Evolutionary conservation across 1,284 basidiomycete genomes (phyloP).

Genomic region (Pseudozyma pruni): DNA sequence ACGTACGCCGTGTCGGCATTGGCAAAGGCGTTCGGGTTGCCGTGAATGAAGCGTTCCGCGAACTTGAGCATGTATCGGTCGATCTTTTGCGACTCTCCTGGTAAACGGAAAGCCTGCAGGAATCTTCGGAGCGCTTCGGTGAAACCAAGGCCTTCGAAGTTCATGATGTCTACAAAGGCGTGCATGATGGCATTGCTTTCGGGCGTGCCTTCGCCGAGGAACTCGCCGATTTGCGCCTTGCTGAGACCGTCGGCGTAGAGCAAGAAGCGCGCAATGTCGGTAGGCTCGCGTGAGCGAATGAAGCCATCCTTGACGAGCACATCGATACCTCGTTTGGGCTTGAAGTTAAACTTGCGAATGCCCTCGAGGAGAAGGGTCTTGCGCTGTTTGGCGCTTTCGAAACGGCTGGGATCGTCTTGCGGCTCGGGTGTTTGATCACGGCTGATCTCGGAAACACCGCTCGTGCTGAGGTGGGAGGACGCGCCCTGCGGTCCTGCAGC

Average conservation of each 20-base stretch:
- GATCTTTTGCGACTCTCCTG: slow-evolving; percentile 68
- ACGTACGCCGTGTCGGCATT: slow-evolving; percentile 68
- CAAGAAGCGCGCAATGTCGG: slow-evolving; percentile 87
- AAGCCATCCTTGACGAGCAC: slow-evolving; percentile 90
- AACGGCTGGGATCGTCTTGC: slow-evolving; percentile 86
- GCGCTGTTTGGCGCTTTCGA: slow-evolving; percentile 95
- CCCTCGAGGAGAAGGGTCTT: slow-evolving; percentile 96
- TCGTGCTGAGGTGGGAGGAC: slow-evolving; percentile 9
- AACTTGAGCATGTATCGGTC: slow-evolving; percentile 68
- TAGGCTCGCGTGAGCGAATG: slow-evolving; percentile 79
- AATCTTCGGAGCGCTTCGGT: slow-evolving; percentile 64
- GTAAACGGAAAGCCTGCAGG: slow-evolving; percentile 66
- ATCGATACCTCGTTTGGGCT: slow-evolving; percentile 86
- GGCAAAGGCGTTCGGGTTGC: slow-evolving; percentile 64
- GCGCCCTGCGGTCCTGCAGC: slow-evolving; percentile 6
- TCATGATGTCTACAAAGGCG: slow-evolving; percentile 67
- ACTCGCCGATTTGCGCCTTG: slow-evolving; percentile 97
- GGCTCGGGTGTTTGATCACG: slow-evolving; percentile 33
- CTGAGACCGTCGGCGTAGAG: slow-evolving; percentile 90
- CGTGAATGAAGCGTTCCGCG: slow-evolving; percentile 65
- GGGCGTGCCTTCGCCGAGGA: slow-evolving; percentile 76
- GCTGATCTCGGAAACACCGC: slow-evolving; percentile 17
- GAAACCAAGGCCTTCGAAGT: slow-evolving; percentile 63
- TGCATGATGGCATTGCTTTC: slow-evolving; percentile 68
- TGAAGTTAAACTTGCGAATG: slow-evolving; percentile 97